A percentile compares a stretch with the other conserved stretches of the same genome.
Evolutionary conservation across 352 stramenopile genomes (phyloP).

Genomic region (Blastocystis sp.): DNA sequence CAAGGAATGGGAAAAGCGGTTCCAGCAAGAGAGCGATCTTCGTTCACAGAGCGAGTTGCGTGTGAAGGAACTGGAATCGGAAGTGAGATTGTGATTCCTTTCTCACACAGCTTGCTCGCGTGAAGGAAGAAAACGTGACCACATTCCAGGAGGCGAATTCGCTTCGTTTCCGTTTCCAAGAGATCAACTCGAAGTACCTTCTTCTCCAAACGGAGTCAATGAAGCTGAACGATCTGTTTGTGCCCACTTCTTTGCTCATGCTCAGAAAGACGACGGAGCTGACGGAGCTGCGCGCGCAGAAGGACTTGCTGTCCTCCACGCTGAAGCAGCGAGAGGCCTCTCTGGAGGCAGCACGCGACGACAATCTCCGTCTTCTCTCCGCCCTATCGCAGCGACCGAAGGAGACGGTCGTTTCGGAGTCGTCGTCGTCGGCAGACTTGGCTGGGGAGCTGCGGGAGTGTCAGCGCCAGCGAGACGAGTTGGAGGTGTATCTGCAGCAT

Average conservation of each 20-base stretch:
- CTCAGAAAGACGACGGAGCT: not conserved
- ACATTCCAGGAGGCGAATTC: not conserved
- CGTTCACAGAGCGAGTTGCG: no score
- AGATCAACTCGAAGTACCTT: not conserved
- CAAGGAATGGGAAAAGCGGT: no score
- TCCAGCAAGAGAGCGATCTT: no score
- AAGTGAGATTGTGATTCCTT: no score
- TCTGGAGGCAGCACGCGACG: not conserved
- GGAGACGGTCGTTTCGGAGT: not conserved
- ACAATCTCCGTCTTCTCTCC: slow-evolving; percentile 15
- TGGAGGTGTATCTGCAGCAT: not conserved
- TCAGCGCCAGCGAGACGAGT: not conserved
- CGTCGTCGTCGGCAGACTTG: not conserved
- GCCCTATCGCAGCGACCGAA: not conserved
- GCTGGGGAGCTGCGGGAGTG: not conserved
- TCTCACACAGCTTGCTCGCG: no score
- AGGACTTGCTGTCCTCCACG: not conserved
- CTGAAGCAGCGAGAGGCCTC: not conserved
- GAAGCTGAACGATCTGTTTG: no score
- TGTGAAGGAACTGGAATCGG: no score
- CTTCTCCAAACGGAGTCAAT: no score
- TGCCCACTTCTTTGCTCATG: no score
- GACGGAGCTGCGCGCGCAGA: not conserved
- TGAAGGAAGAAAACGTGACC: no score
- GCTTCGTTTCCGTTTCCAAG: not conserved